Percentiles rank a stretch among this genome's conserved stretches.
Evolutionary conservation across 2,329 filamentous ascomycete species (phyloP).

Genomic region (Parasarocladium wereldwijsianum): DNA sequence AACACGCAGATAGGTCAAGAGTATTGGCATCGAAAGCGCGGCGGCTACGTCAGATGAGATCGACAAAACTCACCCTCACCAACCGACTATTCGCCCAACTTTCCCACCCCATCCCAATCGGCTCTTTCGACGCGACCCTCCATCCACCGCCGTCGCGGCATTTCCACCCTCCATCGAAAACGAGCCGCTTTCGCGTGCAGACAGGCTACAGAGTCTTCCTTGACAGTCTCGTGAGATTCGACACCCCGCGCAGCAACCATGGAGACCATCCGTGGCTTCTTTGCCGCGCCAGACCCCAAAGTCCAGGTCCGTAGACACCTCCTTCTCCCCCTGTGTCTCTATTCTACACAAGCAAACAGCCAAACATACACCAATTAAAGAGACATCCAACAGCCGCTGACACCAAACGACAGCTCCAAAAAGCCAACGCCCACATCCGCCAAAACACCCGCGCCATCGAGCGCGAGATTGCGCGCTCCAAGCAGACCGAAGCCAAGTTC

Average conservation of each 20-base stretch:
- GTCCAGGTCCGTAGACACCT: slow-evolving; percentile 52
- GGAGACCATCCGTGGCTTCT: slow-evolving; percentile 76
- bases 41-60: too few relatives aligned
- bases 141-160: background rate
- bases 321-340: background rate
- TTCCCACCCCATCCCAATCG: too few relatives aligned
- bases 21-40: too few relatives aligned
- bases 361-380: background rate
- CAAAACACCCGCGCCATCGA: slow-evolving; percentile 87
- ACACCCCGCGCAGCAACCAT: slow-evolving; percentile 32
- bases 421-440: slow-evolving; percentile 85
- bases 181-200: background rate
- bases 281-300: slow-evolving; percentile 85
- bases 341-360: background rate
- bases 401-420: slow-evolving; percentile 55
- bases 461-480: slow-evolving; percentile 72
- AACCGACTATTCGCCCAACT: background rate
- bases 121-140: background rate
- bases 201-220: background rate
- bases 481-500: slow-evolving; percentile 68
- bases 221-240: background rate
- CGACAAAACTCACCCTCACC: background rate
- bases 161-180: background rate
- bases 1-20: too few relatives aligned
- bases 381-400: background rate